These are phyloP conservation scores for Xylaria sp. DNA, from an alignment of 2,329 filamentous ascomycete species.

Conservation along the genomic window DNA sequence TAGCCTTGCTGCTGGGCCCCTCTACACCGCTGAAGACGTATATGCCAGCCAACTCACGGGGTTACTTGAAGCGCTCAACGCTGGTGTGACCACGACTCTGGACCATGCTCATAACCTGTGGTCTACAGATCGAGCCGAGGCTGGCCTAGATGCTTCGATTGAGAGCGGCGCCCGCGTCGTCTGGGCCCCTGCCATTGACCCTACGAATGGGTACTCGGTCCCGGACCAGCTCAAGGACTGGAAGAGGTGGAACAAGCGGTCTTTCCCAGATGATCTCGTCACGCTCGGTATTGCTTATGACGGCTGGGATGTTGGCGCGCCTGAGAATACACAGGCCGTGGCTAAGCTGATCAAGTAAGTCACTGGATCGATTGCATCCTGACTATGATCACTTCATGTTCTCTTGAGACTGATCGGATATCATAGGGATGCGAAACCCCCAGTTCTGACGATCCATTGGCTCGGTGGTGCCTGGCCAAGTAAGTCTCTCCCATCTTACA, in stretches of 20 bases:
- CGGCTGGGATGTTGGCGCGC: slow-evolving; percentile 48
- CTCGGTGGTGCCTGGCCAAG: slow-evolving; percentile 55
- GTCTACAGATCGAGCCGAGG: slow-evolving; percentile 55
- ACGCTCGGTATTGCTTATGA: slow-evolving; percentile 59
- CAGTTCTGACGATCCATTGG: slow-evolving; percentile 60
- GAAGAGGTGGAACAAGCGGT: slow-evolving; percentile 50
- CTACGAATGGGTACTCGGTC: slow-evolving; percentile 50
- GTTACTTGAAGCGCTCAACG: slow-evolving; percentile 62
- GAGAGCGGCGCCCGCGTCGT: slow-evolving; percentile 62
- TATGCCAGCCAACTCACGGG: slow-evolving; percentile 60
- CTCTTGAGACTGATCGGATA: not conserved
- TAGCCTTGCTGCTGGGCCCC: slow-evolving; percentile 47
- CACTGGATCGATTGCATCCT: too few relatives aligned
- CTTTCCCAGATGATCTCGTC: slow-evolving; percentile 47
- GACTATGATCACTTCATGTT: not conserved
- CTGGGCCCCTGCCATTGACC: slow-evolving; percentile 58
- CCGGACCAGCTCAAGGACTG: slow-evolving; percentile 56
- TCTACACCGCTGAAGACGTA: slow-evolving; percentile 57
- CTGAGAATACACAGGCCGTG: slow-evolving; percentile 48
- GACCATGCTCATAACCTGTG: slow-evolving; percentile 65
- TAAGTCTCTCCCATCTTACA: slow-evolving; percentile 45
- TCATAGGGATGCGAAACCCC: slow-evolving; percentile 35
- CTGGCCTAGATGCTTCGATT: slow-evolving; percentile 59
- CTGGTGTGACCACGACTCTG: slow-evolving; percentile 63
- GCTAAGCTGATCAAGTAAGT: slow-evolving; percentile 51